Base-by-base conservation (phyloP, 2,329 filamentous ascomycete species). In the Alternaria brassicicola region DNA sequence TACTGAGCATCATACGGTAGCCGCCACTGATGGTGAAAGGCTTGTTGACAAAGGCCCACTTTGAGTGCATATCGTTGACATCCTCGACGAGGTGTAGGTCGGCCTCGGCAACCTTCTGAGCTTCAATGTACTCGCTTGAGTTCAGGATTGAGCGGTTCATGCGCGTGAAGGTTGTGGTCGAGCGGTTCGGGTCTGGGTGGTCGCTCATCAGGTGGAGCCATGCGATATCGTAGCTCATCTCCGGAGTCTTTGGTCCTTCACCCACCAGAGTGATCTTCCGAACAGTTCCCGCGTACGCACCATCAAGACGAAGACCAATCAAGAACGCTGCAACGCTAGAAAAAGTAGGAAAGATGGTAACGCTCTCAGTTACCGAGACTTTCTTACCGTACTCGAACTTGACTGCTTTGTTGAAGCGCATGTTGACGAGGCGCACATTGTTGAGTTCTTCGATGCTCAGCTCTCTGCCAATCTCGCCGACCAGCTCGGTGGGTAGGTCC, bases 1-100 rank as follows among this genome's bases (percentile, higher is more conserved):
- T 35, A 21, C 54, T 39, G 21, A 70, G 61, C 55, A 62, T 56
- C 2, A 6, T 36, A 15, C 63, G 59, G 28, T 67, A 68, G 1
- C 43, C 25, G 15, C 67, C 66, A n/a, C 39, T 48, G 42, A n/a
- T 46, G 21, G 38, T 62, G 35, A 38, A 68, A 66, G 9, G 12
- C 15, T 57, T 48, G 39, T 54, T 54, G 48, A 28, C 3, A 1
- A 38, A 4, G 8, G 52, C 33, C 45, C 56, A 62, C 9, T 54
- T 10, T 7, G 12, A 26, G 33, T 68, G 65, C 31, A 28, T 21
- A 1, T 36, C 2, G n/a, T 65, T 23, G 36, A 39, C 61, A 23
- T 56, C 55, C 33, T 59, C 55, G n/a, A 59, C 55, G 17, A 43
- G 25, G 19, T 15, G 30, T 23, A 5, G 12, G 19, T 39, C 17